Evolutionary conservation across 208 protist species (phyloP).

Genomic region (Leishmania major): DNA sequence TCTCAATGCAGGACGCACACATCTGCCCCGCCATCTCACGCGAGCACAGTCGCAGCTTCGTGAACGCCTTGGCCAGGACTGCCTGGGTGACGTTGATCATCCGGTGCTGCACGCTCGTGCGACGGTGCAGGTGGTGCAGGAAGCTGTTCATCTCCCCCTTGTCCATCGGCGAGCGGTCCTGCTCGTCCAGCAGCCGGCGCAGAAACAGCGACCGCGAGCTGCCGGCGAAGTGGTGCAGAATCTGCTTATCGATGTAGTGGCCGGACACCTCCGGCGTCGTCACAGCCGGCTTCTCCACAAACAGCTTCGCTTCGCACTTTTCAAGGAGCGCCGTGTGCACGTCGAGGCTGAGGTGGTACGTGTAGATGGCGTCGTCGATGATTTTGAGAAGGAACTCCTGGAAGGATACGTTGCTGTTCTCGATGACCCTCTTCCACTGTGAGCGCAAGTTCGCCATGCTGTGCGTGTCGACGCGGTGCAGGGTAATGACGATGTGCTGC

Average conservation of each 20-base stretch:
- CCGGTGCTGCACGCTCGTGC: constrained; percentile 82
- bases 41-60: constrained; percentile 76
- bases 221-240: constrained; percentile 77
- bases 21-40: constrained; percentile 77
- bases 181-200: constrained; percentile 59
- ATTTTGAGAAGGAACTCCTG: constrained; percentile 88
- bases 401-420: constrained; percentile 69
- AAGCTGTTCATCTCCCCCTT: constrained; percentile 88
- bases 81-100: constrained; percentile 74
- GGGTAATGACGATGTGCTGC: constrained; percentile 78
- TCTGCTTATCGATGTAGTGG: constrained; percentile 51
- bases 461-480: constrained; percentile 78
- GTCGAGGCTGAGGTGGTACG: constrained; percentile 77
- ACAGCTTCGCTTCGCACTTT: constrained; percentile 82
- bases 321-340: constrained; percentile 79
- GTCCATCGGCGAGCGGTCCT: constrained; percentile 49
- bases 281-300: constrained; percentile 29
- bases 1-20: constrained; percentile 68
- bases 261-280: constrained; percentile 11
- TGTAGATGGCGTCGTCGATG: constrained; percentile 80
- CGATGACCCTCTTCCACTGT: constrained; percentile 72
- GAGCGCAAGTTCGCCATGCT: constrained; percentile 72
- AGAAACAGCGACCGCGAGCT: constrained; percentile 80
- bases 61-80: constrained; percentile 74
- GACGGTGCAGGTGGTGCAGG: constrained; percentile 86